Conservation (phyloP, 1,284 basidiomycete genomes). For the Sporisorium sorghi region DNA sequence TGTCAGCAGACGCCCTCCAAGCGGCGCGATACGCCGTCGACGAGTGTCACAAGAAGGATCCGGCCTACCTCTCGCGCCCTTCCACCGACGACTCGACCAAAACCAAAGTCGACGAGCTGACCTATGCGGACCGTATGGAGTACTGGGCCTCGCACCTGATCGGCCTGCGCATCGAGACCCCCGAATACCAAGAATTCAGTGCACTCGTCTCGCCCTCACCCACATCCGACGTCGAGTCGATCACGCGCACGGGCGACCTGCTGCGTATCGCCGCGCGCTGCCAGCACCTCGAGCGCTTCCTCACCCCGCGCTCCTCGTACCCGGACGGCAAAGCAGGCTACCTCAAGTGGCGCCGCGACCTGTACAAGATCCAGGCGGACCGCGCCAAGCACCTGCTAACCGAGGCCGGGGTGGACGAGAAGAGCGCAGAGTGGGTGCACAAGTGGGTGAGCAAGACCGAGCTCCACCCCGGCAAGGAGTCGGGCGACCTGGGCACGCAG, state of each 20-base stretch:
- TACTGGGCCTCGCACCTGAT: constrained; percentile 37
- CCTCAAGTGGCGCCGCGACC: constrained; percentile 61
- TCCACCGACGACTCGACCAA: constrained; percentile 5
- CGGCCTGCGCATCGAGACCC: constrained; percentile 30
- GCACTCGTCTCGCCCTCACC: constrained; percentile 22
- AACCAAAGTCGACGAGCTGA: constrained; percentile 57
- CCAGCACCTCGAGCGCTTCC: constrained; percentile 66
- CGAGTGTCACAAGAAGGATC: constrained; percentile 49
- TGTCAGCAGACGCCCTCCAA: constrained; percentile 29
- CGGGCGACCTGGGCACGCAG: constrained; percentile 57
- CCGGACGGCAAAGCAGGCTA: constrained; percentile 67
- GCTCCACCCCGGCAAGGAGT: constrained; percentile 52
- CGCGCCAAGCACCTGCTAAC: constrained; percentile 52
- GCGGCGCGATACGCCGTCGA: constrained; percentile 50
- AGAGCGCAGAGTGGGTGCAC: constrained; percentile 49
- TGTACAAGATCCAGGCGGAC: constrained; percentile 63
- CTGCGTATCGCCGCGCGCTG: constrained; percentile 63
- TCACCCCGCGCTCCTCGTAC: constrained; percentile 55
- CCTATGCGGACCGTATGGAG: constrained; percentile 64
- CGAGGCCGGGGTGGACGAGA: constrained; percentile 41
- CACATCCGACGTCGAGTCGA: constrained; percentile 24
- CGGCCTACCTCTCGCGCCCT: constrained; percentile 39
- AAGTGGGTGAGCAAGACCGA: constrained; percentile 66
- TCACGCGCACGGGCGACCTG: constrained; percentile 34
- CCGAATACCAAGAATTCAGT: constrained; percentile 33